Percentiles rank a stretch among this genome's conserved stretches.
phyloP scores from a whole-genome alignment of 495 filamentous ascomycete species.

The Lineolata rhizophorae region DNA sequence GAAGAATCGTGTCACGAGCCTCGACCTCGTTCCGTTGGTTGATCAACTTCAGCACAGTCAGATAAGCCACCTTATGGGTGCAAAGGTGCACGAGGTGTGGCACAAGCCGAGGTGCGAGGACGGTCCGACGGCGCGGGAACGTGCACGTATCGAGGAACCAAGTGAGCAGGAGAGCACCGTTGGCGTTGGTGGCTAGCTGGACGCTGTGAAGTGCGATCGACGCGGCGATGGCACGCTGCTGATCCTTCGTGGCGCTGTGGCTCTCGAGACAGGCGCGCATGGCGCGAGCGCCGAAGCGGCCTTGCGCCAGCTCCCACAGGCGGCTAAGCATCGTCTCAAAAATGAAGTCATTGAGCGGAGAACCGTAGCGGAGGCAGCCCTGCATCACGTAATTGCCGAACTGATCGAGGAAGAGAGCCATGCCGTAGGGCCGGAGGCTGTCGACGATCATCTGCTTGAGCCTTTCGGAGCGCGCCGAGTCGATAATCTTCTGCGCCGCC shows the following conservation, averaged over 20 bases:
- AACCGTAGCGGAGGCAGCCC: slow-evolving; percentile 76
- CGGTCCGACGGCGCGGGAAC: slow-evolving; percentile 76
- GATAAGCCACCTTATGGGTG: slow-evolving; percentile 95
- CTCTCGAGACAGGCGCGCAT: slow-evolving; percentile 97
- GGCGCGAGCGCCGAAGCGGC: slow-evolving; percentile 79
- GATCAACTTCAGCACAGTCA: slow-evolving; percentile 94
- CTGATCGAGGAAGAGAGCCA: slow-evolving; percentile 86
- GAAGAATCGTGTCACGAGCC: slow-evolving; percentile 76
- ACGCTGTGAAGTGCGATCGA: slow-evolving; percentile 92
- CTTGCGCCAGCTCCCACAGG: slow-evolving; percentile 89
- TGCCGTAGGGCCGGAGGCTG: slow-evolving; percentile 58
- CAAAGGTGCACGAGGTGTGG: slow-evolving; percentile 93
- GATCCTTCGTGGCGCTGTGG: slow-evolving; percentile 82
- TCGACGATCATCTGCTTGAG: slow-evolving; percentile 76
- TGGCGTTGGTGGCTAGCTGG: slow-evolving; percentile 87
- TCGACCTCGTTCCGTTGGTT: slow-evolving; percentile 92
- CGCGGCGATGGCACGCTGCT: slow-evolving; percentile 85
- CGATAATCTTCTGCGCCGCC: slow-evolving; percentile 98
- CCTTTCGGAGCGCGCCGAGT: slow-evolving; percentile 64
- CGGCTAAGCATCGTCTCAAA: slow-evolving; percentile 91
- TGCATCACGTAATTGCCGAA: slow-evolving; percentile 97
- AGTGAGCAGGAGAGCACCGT: slow-evolving; percentile 80
- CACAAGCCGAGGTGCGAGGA: slow-evolving; percentile 78
- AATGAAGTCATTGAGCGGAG: slow-evolving; percentile 84
- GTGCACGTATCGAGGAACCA: slow-evolving; percentile 99